phyloP scores from a whole-genome alignment of 345 rosid species.

The Linum lewisii region DNA sequence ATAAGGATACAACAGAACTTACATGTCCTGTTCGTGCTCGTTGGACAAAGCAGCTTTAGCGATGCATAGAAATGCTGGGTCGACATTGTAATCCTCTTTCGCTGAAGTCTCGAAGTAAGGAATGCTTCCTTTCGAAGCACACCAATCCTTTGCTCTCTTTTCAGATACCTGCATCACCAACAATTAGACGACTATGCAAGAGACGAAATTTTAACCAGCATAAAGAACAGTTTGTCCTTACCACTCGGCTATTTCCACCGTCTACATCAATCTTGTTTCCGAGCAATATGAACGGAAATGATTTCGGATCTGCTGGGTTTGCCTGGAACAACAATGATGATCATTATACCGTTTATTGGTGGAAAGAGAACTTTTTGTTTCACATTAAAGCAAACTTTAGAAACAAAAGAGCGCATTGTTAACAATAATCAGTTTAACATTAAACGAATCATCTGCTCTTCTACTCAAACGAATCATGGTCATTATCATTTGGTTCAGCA shows the following conservation, averaged over 20 bases:
- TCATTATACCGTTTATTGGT: background rate
- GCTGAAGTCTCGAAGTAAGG: conserved; percentile 95
- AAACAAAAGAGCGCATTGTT: background rate
- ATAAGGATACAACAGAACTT: conserved; percentile 21
- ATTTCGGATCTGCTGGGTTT: conserved; percentile 60
- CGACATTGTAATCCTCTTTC: conserved; percentile 88
- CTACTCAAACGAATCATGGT: too few species aligned
- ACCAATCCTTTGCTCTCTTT: conserved; percentile 98
- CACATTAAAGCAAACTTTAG: background rate
- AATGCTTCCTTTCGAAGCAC: conserved; percentile 76
- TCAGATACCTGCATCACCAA: conserved; percentile 60
- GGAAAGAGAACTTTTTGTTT: too few species aligned
- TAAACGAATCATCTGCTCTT: too few species aligned
- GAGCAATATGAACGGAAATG: conserved; percentile 77
- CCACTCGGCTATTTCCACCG: conserved; percentile 99
- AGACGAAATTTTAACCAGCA: background rate
- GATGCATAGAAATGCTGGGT: conserved; percentile 65
- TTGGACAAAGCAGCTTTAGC: conserved; percentile 80
- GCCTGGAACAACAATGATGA: conserved; percentile 40
- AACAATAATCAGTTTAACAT: too few species aligned
- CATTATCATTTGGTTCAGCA: too few species aligned
- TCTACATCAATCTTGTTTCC: conserved; percentile 98
- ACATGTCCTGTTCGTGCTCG: conserved; percentile 87
- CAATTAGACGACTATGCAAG: conserved; percentile 4
- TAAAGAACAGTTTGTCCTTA: conserved; percentile 22